Evolutionary conservation across 768 basidiomycete genomes (phyloP), one percentile per base, ranked within the genome.

Genomic region (Amanita muscaria): DNA sequence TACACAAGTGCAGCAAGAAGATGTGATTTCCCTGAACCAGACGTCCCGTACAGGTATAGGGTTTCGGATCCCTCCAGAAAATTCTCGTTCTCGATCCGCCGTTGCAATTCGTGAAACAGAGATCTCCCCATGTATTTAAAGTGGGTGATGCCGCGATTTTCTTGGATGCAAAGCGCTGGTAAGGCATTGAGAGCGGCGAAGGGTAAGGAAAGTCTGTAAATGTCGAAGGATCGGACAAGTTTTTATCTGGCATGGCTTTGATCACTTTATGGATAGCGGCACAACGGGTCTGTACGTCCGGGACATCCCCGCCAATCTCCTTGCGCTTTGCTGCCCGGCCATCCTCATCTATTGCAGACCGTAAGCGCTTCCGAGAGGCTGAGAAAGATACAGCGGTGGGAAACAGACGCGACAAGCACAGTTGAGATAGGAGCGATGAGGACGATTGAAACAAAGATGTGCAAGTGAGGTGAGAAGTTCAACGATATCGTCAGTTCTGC

Each of bases 121-220:
- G 47, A 49, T 39, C 50, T 39, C 29, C 50, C 47, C 50, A 51
- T 51, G 34, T 51, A 49, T 42, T 49, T 12, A 38, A 51, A 51
- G 35, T 29, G 36, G 18, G 5, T 12, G 24, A 51, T 21, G 9
- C 47, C 47, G 21, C 35, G 36, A 37, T 35, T 39, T 42, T 32
- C 29, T 35, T 44, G 24, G 14, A 15, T 41, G 24, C 22, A 34
- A 51, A 51, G 23, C 47, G 40, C 34, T 47, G 25, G 15, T 19
- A 24, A 22, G 47, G 50, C 19, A 49, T 44, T 44, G 29, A 30
- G 23, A 51, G 47, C n/a, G 25, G 39, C 19, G 50, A 51, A 30
- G 50, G 50, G 34, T 33, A 51, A 51, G 50, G 47, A 48, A 51
- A 41, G 21, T 3, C n/a, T 16, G 24, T 48, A 44, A 44, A 51